Percentiles rank a stretch among this genome's conserved stretches.
Conservation (phyloP, 352 stramenopile genomes). For the Pilasporangium apinafurcum region DNA sequence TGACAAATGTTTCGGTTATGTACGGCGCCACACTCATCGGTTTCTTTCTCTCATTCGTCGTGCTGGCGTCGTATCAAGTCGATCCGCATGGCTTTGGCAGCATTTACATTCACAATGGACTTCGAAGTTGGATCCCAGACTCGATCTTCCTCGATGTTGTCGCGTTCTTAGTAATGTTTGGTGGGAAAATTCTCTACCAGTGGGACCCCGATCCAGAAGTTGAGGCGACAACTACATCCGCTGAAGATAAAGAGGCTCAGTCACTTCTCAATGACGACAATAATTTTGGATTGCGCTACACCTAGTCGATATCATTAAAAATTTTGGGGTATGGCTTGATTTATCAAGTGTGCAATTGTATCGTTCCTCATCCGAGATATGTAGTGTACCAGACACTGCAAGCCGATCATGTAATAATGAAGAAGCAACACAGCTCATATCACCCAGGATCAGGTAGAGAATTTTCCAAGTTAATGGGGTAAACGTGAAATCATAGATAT, state of each 20-base stretch:
- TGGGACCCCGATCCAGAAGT: conserved; percentile 76
- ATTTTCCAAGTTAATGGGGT: too few relatives aligned
- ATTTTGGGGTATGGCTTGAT: too few relatives aligned
- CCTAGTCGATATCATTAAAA: too few relatives aligned
- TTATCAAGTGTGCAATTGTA: too few relatives aligned
- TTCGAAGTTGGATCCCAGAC: conserved; percentile 65
- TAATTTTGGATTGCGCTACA: conserved; percentile 73
- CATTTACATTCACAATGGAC: conserved; percentile 43
- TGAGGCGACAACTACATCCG: conserved; percentile 74
- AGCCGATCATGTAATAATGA: too few relatives aligned
- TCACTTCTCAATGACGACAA: conserved; percentile 61
- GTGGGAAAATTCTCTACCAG: conserved; percentile 69
- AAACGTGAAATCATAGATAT: too few relatives aligned
- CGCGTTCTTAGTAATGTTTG: conserved; percentile 58
- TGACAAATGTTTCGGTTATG: conserved; percentile 76
- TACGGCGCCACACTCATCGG: conserved; percentile 67
- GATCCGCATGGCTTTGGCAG: conserved; percentile 60
- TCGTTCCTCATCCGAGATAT: too few relatives aligned
- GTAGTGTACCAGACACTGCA: too few relatives aligned
- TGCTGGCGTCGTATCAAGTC: conserved; percentile 74
- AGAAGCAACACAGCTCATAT: too few relatives aligned
- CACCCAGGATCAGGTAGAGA: too few relatives aligned
- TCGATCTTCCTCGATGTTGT: conserved; percentile 69
- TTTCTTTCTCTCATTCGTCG: conserved; percentile 65
- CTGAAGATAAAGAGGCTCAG: conserved; percentile 79